Base-by-base conservation (phyloP, 2,329 filamentous ascomycete genomes). In the Colletotrichum destructivum region DNA sequence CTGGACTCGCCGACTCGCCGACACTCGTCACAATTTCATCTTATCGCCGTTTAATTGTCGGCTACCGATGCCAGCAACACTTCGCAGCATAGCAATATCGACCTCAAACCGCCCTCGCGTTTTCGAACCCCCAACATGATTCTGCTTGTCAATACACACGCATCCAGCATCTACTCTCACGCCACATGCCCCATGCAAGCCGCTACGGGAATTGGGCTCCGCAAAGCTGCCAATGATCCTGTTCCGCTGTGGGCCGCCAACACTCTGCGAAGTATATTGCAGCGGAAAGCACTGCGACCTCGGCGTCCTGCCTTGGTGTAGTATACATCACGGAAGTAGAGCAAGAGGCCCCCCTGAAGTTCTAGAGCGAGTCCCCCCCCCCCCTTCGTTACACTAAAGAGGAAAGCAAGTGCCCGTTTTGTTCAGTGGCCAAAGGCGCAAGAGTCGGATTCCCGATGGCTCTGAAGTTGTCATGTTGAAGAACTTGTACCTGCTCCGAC, bases 21-120 rank as follows among this genome's bases (percentile, higher is more conserved):
- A 38, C 49, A 49, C 46, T 63, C 21, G 21, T 62, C 38, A 15
- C 23, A 57, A n/a, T n/a, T 38, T 40, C 57, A 51, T 23, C 40
- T 12, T 52, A 21, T 68, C n/a, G 8, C 35, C 35, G 13, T 26
- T 65, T 64, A 71, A 68, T 63, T 46, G 64, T 40, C 40, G 51
- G 46, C 13, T 71, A 44, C 62, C 64, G 69, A 71, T 71, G 69
- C 52, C 38, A 40, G 26, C 26, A 40, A 68, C 51, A 57, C 69
- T 59, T 71, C 44, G 23, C 57, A 42, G 52, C 56, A 62, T 68
- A 47, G 46, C 64, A 62, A 49, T 35, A 68, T 71, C 68, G 56
- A 44, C 23, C 63, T 51, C 42, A 49, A 46, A 47, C 62, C 23
- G 18, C 56, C 56, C 44, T 23, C 47, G 21, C 63, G 31, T 35